Percentiles rank a stretch among this genome's conserved stretches.
These are phyloP conservation scores for Amanita pseudoporphyria DNA, from an alignment of 768 basidiomycete species.

Conservation along the genomic window DNA sequence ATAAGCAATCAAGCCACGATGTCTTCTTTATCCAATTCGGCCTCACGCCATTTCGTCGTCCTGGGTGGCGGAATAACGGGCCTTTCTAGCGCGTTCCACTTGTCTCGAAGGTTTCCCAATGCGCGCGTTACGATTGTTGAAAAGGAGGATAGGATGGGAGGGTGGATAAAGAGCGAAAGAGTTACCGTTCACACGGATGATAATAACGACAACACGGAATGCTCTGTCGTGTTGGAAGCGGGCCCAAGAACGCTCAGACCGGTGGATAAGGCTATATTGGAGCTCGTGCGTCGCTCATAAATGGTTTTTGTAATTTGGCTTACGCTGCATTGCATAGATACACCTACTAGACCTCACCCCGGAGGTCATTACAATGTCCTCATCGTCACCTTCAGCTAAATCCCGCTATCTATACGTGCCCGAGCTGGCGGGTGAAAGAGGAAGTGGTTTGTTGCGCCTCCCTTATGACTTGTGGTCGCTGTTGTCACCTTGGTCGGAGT, in stretches of 20 bases:
- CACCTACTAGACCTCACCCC: slow-evolving; percentile 57
- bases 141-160: slow-evolving; percentile 54
- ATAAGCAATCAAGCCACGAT: too few relatives aligned
- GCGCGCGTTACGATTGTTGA: slow-evolving; percentile 63
- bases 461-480: slow-evolving; percentile 31
- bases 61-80: slow-evolving; percentile 25
- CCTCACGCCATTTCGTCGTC: slow-evolving; percentile 7
- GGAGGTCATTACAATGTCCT: slow-evolving; percentile 57
- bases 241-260: slow-evolving; percentile 87
- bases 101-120: slow-evolving; percentile 54
- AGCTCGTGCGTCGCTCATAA: slow-evolving; percentile 48
- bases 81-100: slow-evolving; percentile 72
- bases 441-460: slow-evolving; percentile 40
- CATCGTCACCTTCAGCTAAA: slow-evolving; percentile 60
- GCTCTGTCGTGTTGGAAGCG: slow-evolving; percentile 58
- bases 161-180: slow-evolving; percentile 74
- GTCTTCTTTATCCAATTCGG: too few relatives aligned
- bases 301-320: background rate
- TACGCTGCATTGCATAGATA: slow-evolving; percentile 37
- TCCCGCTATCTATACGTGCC: slow-evolving; percentile 66
- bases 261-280: slow-evolving; percentile 59
- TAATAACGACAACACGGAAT: slow-evolving; percentile 26
- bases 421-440: slow-evolving; percentile 15
- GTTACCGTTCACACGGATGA: slow-evolving; percentile 24
- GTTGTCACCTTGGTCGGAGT: background rate